These are phyloP conservation scores for Aspergillus pseudotamarii DNA, from an alignment of 2,329 filamentous ascomycete species.

Conservation along the genomic window DNA sequence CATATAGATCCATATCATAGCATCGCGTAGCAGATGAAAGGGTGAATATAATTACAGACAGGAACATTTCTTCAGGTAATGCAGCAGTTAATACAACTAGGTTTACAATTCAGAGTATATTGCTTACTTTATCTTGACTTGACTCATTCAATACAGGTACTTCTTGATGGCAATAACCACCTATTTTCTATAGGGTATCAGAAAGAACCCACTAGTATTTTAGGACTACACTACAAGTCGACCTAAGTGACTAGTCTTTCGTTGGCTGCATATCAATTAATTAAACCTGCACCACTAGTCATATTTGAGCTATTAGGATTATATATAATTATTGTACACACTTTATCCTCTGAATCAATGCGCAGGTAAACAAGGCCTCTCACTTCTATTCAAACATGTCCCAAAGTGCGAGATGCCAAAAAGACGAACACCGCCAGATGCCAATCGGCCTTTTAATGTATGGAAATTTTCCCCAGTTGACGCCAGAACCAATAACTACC, in stretches of 20 bases:
- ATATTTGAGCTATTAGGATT: background rate
- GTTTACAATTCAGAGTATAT: too few relatives aligned
- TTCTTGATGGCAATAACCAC: too few relatives aligned
- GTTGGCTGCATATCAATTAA: constrained; percentile 3
- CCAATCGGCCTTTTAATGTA: background rate
- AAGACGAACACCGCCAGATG: constrained; percentile 4
- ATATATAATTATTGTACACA: constrained; percentile 8
- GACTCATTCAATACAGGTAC: too few relatives aligned
- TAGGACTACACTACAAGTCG: background rate
- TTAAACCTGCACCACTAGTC: background rate
- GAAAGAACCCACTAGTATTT: too few relatives aligned
- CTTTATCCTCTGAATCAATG: background rate
- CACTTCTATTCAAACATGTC: constrained; percentile 9
- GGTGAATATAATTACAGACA: too few relatives aligned
- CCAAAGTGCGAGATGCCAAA: background rate
- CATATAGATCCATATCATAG: too few relatives aligned
- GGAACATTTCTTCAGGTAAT: too few relatives aligned
- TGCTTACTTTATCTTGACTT: too few relatives aligned
- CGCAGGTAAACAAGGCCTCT: constrained; percentile 1
- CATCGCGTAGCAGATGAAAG: too few relatives aligned
- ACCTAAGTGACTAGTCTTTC: background rate
- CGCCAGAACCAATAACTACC: constrained; percentile 19
- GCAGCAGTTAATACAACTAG: too few relatives aligned
- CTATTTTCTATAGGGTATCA: too few relatives aligned
- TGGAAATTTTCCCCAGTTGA: constrained; percentile 12